phyloP scores from a whole-genome alignment of 129 eudicot genomes.

The Flaveria sonorensis region DNA sequence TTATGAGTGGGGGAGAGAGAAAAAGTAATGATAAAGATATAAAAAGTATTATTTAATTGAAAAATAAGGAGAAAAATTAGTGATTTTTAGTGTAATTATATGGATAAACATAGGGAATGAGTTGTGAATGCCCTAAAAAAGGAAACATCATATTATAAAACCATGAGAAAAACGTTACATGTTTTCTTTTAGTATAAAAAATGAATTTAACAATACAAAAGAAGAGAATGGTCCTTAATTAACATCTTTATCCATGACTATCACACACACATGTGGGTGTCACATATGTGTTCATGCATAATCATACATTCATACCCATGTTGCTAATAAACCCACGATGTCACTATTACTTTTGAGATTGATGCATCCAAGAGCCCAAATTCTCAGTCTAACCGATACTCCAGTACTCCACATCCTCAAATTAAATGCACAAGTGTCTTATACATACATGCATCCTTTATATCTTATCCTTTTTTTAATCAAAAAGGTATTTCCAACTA shows the following conservation, averaged over 20 bases:
- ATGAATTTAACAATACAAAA: not conserved
- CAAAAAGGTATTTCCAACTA: too few relatives aligned
- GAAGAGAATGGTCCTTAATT: not conserved
- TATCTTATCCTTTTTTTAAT: too few relatives aligned
- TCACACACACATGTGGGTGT: slow-evolving; percentile 14
- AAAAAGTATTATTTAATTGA: too few relatives aligned
- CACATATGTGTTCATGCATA: slow-evolving; percentile 2
- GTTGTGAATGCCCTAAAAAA: too few relatives aligned
- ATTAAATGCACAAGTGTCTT: not conserved
- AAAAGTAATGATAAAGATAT: too few relatives aligned
- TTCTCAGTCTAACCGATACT: not conserved
- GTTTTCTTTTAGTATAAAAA: not conserved
- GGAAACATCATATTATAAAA: not conserved
- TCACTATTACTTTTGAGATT: not conserved
- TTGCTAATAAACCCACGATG: not conserved
- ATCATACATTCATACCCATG: not conserved
- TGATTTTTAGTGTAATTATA: too few relatives aligned
- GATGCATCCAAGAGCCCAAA: not conserved
- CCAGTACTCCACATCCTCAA: slow-evolving; percentile 7
- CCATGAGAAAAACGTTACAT: not conserved
- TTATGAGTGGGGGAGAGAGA: too few relatives aligned
- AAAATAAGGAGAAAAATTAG: too few relatives aligned
- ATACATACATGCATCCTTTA: too few relatives aligned
- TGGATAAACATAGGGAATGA: too few relatives aligned
- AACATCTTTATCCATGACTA: not conserved